phyloP scores from a whole-genome alignment of 2,329 filamentous ascomycete species.

The Ceratocystis albifundus region DNA sequence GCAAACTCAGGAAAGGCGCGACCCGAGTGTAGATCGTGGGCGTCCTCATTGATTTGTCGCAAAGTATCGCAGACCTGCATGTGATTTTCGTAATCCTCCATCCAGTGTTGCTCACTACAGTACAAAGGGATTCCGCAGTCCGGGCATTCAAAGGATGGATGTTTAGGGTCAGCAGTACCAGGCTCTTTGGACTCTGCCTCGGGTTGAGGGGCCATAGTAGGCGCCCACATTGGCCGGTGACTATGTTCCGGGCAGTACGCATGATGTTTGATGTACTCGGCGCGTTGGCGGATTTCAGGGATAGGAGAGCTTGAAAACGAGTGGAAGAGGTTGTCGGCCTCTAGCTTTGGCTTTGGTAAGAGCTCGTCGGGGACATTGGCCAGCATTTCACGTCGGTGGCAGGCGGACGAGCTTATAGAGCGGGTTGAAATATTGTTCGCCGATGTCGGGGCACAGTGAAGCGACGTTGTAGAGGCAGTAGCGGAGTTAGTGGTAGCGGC shows the following conservation, averaged over 20 bases:
- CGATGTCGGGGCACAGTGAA: background rate
- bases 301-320: constrained; percentile 81
- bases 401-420: constrained; percentile 17
- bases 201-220: constrained; percentile 52
- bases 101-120: constrained; percentile 91
- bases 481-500: background rate
- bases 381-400: constrained; percentile 16
- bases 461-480: background rate
- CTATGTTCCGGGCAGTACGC: constrained; percentile 86
- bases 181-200: constrained; percentile 48
- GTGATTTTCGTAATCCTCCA: constrained; percentile 87
- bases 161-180: constrained; percentile 49
- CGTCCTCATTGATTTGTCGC: constrained; percentile 91
- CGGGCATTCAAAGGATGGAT: constrained; percentile 88
- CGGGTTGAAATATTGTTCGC: constrained; percentile 1
- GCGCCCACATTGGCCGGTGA: constrained; percentile 62
- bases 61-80: constrained; percentile 85
- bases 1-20: constrained; percentile 89
- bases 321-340: constrained; percentile 80
- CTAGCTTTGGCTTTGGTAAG: constrained; percentile 35
- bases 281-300: constrained; percentile 73
- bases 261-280: constrained; percentile 84
- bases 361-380: constrained; percentile 25
- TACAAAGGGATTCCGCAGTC: constrained; percentile 92
- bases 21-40: constrained; percentile 85